These are phyloP conservation scores for Penicillium nordicum DNA, from an alignment of 2,329 filamentous ascomycete genomes.

Conservation along the genomic window DNA sequence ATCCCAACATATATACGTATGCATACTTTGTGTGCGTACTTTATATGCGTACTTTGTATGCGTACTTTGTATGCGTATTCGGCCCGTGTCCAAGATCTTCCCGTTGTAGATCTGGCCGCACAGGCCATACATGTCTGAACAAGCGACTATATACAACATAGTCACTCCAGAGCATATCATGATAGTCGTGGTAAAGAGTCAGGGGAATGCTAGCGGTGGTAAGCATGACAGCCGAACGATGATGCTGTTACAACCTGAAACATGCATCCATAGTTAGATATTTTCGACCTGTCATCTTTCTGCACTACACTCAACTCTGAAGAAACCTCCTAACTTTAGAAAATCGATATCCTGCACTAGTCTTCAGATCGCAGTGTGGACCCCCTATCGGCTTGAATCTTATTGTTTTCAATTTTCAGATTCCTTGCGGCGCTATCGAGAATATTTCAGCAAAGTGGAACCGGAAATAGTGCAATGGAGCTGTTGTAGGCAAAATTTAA, in stretches of 20 bases:
- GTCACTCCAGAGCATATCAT: conserved; percentile 8
- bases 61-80: background rate
- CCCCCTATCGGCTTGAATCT: background rate
- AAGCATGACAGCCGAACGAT: background rate
- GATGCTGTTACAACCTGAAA: background rate
- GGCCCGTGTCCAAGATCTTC: conserved; percentile 9
- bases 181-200: conserved; percentile 7
- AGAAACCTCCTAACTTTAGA: background rate
- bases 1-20: too few relatives aligned
- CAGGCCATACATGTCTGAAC: conserved; percentile 11
- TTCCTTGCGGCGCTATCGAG: conserved; percentile 3
- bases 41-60: too few relatives aligned
- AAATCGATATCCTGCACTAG: background rate
- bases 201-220: background rate
- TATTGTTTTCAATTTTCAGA: conserved; percentile 10
- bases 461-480: conserved; percentile 18
- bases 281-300: background rate
- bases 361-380: conserved; percentile 14
- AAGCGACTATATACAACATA: background rate
- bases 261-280: background rate
- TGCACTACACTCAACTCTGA: background rate
- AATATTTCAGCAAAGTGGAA: conserved; percentile 10
- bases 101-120: conserved; percentile 14
- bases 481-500: conserved; percentile 5
- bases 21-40: too few relatives aligned